These are phyloP conservation scores for Capsicum pubescens DNA, from an alignment of 257 asterid genomes.

Conservation along the genomic window DNA sequence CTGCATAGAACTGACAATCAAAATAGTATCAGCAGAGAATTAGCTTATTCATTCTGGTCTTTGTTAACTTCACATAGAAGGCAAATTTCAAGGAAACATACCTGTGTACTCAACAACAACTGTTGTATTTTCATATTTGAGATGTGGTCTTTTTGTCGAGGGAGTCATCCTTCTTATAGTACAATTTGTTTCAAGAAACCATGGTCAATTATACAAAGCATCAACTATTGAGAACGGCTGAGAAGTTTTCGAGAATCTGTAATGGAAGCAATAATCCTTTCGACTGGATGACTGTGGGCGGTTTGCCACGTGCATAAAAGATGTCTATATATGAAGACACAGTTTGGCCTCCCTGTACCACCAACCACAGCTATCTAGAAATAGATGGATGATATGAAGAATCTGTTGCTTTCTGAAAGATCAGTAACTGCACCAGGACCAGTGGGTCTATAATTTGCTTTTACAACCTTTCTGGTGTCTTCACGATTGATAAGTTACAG, in stretches of 20 bases:
- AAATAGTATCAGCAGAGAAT: neutral
- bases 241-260: constrained; percentile 2
- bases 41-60: constrained; percentile 13
- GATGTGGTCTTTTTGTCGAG: neutral
- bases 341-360: constrained; percentile 29
- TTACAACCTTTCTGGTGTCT: constrained; percentile 16
- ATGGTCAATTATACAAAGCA: constrained; percentile 22
- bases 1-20: neutral
- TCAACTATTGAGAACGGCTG: constrained; percentile 25
- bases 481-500: constrained; percentile 1
- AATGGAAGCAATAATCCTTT: constrained; percentile 10
- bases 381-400: constrained; percentile 16
- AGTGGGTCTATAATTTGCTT: constrained; percentile 14
- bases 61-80: neutral
- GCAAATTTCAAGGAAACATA: neutral
- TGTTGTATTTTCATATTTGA: constrained; percentile 1
- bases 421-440: neutral
- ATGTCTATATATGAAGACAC: constrained; percentile 15
- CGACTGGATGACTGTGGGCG: constrained; percentile 14
- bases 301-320: constrained; percentile 22
- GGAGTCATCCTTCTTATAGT: constrained; percentile 1
- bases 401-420: constrained; percentile 25
- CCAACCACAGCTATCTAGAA: constrained; percentile 13
- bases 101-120: neutral
- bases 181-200: constrained; percentile 18